Evolutionary conservation across 192 early-diverging fungal genomes (phyloP).

Genomic region (Bifiguratus adelaidae): DNA sequence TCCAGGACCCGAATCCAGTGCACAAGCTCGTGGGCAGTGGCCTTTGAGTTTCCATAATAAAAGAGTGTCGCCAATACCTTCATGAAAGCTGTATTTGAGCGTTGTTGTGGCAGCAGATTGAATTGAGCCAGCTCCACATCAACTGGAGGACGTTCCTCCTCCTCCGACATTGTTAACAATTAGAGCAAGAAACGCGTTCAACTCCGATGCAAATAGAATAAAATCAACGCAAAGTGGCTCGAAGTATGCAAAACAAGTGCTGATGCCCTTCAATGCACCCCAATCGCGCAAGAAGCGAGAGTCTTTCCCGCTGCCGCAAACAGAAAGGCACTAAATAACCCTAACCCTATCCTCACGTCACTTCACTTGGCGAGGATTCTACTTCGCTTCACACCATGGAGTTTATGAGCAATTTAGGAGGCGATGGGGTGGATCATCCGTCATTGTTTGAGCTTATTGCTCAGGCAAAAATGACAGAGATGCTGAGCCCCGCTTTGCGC

Average conservation of each 20-base stretch:
- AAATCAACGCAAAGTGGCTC: too few relatives aligned
- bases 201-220: too few relatives aligned
- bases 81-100: constrained; percentile 27
- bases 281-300: too few relatives aligned
- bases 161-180: too few relatives aligned
- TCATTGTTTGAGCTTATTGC: constrained; percentile 87
- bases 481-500: constrained; percentile 75
- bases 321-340: too few relatives aligned
- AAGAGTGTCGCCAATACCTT: constrained; percentile 26
- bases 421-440: constrained; percentile 64
- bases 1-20: constrained; percentile 17
- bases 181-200: too few relatives aligned
- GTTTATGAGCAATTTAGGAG: constrained; percentile 75
- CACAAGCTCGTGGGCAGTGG: constrained; percentile 23
- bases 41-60: constrained; percentile 23
- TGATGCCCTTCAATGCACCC: too few relatives aligned
- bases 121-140: constrained; percentile 24
- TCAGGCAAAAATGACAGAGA: constrained; percentile 70
- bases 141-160: constrained; percentile 2
- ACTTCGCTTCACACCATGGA: too few relatives aligned
- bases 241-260: too few relatives aligned
- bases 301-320: too few relatives aligned
- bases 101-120: constrained; percentile 14
- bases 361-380: too few relatives aligned
- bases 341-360: too few relatives aligned